Conservation (phyloP, 1,284 basidiomycete genomes). For the Golubevia pallescens region DNA sequence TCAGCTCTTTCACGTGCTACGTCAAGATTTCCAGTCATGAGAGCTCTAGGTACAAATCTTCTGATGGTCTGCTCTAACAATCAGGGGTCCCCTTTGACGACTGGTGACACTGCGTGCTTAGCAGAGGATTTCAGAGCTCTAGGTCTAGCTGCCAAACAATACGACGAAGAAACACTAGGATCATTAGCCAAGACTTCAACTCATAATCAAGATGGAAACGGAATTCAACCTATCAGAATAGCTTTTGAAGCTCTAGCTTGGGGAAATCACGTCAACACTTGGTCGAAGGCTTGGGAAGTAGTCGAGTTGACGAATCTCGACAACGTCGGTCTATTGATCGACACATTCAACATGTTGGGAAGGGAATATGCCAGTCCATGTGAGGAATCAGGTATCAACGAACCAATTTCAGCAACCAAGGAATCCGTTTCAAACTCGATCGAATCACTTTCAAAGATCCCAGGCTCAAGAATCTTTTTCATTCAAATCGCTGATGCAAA, state of each 20-base stretch:
- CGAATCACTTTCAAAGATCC: slow-evolving; percentile 13
- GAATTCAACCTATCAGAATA: slow-evolving; percentile 30
- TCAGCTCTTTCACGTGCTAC: slow-evolving; percentile 21
- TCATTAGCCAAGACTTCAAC: background rate
- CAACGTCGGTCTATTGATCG: slow-evolving; percentile 65
- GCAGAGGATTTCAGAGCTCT: slow-evolving; percentile 50
- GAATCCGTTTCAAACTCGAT: slow-evolving; percentile 17
- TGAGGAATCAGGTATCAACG: slow-evolving; percentile 8
- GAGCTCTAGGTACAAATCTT: slow-evolving; percentile 39
- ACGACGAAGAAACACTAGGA: slow-evolving; percentile 13
- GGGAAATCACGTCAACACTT: slow-evolving; percentile 48
- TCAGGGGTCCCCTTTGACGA: slow-evolving; percentile 36
- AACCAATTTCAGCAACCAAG: slow-evolving; percentile 7
- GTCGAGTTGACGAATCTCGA: slow-evolving; percentile 45
- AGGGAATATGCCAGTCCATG: slow-evolving; percentile 53
- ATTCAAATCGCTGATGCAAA: slow-evolving; percentile 65
- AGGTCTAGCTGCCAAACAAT: slow-evolving; percentile 34
- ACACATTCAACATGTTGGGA: slow-evolving; percentile 65
- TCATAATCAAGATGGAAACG: slow-evolving; percentile 31
- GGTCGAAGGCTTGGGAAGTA: slow-evolving; percentile 61
- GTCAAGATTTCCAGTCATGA: slow-evolving; percentile 42
- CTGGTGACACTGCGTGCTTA: slow-evolving; percentile 33
- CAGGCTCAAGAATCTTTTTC: slow-evolving; percentile 55
- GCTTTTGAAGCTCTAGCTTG: slow-evolving; percentile 52
- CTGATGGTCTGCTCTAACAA: slow-evolving; percentile 48